Percentiles rank a stretch among this genome's conserved stretches.
Evolutionary conservation across 139 green algal species (phyloP).

Genomic region (Deuterostichococcus epilithicus): DNA sequence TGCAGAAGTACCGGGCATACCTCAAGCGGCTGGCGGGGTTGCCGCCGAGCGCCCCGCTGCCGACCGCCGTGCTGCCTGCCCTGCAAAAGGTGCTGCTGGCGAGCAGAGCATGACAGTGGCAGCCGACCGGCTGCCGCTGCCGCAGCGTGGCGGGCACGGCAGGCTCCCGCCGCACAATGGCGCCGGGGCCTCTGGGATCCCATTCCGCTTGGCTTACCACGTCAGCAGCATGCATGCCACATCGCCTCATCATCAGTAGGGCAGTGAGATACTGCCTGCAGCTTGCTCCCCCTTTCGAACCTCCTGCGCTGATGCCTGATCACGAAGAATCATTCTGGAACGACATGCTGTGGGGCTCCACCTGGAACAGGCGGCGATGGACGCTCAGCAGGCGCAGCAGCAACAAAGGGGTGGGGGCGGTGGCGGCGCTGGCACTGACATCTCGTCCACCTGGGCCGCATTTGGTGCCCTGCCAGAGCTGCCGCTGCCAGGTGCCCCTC

Average conservation of each 20-base stretch:
- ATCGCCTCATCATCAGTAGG: too few relatives aligned
- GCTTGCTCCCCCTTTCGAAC: background rate
- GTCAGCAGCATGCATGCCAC: too few relatives aligned
- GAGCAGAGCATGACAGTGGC: background rate
- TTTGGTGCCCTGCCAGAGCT: background rate
- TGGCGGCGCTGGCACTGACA: too few relatives aligned
- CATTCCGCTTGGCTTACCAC: too few relatives aligned
- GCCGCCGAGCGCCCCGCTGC: background rate
- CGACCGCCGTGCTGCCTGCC: background rate
- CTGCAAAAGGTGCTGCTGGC: background rate
- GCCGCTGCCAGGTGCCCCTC: background rate
- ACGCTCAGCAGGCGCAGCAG: background rate
- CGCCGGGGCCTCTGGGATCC: too few relatives aligned
- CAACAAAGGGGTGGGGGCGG: background rate
- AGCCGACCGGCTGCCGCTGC: too few relatives aligned
- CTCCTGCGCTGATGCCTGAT: too few relatives aligned
- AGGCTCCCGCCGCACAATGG: too few relatives aligned
- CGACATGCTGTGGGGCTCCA: too few relatives aligned
- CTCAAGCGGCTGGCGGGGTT: conserved; percentile 46
- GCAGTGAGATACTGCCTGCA: too few relatives aligned
- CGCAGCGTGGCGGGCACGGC: too few relatives aligned
- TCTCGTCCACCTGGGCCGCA: background rate
- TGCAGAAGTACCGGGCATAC: conserved; percentile 89
- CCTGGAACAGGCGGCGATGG: background rate
- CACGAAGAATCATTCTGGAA: too few relatives aligned